Percentiles rank a stretch among this genome's conserved stretches.
Conservation (phyloP, 1,284 basidiomycete genomes). For the Kwoniella shivajii region DNA sequence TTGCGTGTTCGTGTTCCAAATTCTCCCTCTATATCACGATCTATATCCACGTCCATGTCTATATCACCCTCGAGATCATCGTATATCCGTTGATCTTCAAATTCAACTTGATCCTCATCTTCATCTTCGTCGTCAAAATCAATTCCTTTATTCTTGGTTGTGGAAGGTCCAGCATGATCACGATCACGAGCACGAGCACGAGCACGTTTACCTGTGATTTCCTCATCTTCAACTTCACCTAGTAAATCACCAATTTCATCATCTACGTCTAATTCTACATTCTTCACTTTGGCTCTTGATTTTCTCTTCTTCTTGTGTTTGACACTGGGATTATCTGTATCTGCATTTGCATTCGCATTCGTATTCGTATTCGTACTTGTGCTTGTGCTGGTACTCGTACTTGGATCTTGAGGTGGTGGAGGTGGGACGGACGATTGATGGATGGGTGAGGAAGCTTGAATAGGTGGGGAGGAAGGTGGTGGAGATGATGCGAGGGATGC, state of each 20-base stretch:
- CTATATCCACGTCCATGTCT: constrained; percentile 32
- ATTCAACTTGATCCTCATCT: not conserved
- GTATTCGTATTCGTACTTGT: not conserved
- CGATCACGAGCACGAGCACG: not conserved
- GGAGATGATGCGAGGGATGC: constrained; percentile 5
- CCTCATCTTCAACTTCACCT: constrained; percentile 15
- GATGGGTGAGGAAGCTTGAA: not conserved
- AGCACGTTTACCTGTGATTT: not conserved
- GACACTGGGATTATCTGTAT: not conserved
- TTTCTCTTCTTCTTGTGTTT: not conserved
- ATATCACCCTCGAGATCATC: constrained; percentile 21
- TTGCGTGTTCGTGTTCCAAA: not conserved
- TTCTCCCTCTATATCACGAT: constrained; percentile 12
- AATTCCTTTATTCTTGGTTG: not conserved
- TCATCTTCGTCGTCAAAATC: not conserved
- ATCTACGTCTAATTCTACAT: constrained; percentile 27
- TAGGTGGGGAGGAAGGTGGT: constrained; percentile 1
- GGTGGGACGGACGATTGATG: not conserved
- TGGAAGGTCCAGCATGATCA: not conserved
- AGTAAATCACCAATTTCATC: constrained; percentile 38
- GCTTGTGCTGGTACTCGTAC: not conserved
- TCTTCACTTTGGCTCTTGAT: too few species aligned
- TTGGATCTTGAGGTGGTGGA: too few species aligned
- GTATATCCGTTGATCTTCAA: not conserved
- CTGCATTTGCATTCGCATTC: not conserved